phyloP scores from a whole-genome alignment of 352 stramenopile species.

The Globisporangium abappressorium region DNA sequence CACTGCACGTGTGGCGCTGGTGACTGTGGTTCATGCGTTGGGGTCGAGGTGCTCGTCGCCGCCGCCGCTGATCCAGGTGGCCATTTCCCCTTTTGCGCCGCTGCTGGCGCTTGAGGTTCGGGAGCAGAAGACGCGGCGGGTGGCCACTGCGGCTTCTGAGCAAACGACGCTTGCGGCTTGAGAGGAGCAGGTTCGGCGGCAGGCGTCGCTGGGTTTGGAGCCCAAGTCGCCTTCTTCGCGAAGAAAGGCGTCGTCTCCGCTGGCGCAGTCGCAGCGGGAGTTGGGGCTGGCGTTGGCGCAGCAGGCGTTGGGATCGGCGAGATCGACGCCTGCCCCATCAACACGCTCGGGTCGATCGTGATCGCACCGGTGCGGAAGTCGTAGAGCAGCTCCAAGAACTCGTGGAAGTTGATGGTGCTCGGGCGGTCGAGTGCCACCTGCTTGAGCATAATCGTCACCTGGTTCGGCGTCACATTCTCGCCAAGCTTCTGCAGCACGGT shows the following conservation, averaged over 20 bases:
- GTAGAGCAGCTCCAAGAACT: conserved; percentile 80
- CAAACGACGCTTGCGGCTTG: conserved; percentile 7
- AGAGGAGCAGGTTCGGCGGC: not conserved
- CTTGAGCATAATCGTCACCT: conserved; percentile 56
- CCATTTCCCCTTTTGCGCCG: conserved; percentile 16
- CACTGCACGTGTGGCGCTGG: conserved; percentile 5
- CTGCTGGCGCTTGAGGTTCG: not conserved
- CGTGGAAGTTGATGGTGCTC: conserved; percentile 63
- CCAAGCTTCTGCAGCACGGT: conserved; percentile 74
- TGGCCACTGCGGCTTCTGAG: conserved; percentile 20
- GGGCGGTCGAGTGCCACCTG: conserved; percentile 53
- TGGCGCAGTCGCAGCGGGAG: not conserved
- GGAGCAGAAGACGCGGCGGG: conserved; percentile 3
- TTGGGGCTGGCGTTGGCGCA: conserved; percentile 2
- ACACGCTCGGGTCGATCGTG: conserved; percentile 38
- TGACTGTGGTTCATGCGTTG: not conserved
- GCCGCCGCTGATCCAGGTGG: conserved; percentile 6
- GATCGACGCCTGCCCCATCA: conserved; percentile 44
- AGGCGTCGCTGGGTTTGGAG: not conserved
- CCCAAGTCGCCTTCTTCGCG: conserved; percentile 16
- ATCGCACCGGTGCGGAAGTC: conserved; percentile 73
- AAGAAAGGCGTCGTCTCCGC: conserved; percentile 19
- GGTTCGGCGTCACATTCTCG: conserved; percentile 70
- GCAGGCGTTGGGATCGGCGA: conserved; percentile 11
- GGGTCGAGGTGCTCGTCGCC: not conserved